These are phyloP conservation scores for Botrytis squamosa DNA, from an alignment of 2,329 filamentous ascomycete genomes.

Conservation along the genomic window DNA sequence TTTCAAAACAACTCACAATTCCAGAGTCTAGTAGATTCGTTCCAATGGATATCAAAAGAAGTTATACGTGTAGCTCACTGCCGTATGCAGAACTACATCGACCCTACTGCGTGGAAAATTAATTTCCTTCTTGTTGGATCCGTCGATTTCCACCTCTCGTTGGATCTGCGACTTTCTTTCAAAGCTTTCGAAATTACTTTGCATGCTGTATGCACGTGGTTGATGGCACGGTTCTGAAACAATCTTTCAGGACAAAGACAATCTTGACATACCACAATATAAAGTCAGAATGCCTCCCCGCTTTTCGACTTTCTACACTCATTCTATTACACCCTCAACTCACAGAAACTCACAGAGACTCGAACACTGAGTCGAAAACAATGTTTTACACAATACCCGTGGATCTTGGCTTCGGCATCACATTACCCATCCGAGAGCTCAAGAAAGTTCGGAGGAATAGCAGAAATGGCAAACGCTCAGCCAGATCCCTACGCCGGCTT, in stretches of 20 bases:
- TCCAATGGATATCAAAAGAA: neutral
- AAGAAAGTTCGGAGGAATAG: neutral
- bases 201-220: neutral
- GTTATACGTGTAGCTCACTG: neutral
- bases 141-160: neutral
- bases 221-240: neutral
- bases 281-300: neutral
- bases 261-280: neutral
- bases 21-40: neutral
- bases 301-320: neutral
- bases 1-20: neutral
- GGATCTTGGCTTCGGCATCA: neutral
- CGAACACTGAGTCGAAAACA: neutral
- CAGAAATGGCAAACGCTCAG: neutral
- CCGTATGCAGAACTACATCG: neutral
- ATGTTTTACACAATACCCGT: neutral
- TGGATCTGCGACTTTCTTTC: neutral
- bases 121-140: neutral
- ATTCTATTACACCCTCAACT: neutral
- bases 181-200: neutral
- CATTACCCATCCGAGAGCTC: neutral
- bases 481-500: neutral
- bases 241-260: neutral
- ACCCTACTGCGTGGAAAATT: neutral
- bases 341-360: neutral